Conservation (phyloP, 352 stramenopile genomes). For the Phytophthora vignae region DNA sequence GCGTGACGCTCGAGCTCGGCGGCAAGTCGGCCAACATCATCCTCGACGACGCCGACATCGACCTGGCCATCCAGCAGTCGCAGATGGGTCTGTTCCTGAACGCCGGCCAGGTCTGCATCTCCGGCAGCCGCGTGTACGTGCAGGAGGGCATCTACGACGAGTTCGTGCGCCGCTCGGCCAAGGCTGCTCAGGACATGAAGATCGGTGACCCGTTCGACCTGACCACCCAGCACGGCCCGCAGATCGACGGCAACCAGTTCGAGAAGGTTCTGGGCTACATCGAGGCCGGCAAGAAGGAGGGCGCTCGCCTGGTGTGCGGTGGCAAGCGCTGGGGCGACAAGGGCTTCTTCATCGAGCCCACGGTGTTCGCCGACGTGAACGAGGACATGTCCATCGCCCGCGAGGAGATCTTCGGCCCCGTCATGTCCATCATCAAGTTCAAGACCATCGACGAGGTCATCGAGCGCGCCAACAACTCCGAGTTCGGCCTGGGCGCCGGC, state of each 20-base stretch:
- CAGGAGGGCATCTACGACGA: slow-evolving; percentile 88
- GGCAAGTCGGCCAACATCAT: slow-evolving; percentile 83
- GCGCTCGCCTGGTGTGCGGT: slow-evolving; percentile 79
- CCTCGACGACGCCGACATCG: slow-evolving; percentile 69
- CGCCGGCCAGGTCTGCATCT: slow-evolving; percentile 89
- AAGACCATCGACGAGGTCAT: slow-evolving; percentile 92
- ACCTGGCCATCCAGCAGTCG: slow-evolving; percentile 53
- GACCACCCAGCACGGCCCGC: slow-evolving; percentile 50
- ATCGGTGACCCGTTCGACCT: slow-evolving; percentile 60
- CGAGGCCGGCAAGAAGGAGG: slow-evolving; percentile 76
- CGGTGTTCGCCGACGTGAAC: slow-evolving; percentile 85
- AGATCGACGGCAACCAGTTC: slow-evolving; percentile 72
- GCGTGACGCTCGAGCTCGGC: slow-evolving; percentile 76
- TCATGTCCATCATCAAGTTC: slow-evolving; percentile 91
- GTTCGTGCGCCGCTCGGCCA: slow-evolving; percentile 74
- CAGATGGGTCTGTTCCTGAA: slow-evolving; percentile 82
- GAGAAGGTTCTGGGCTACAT: slow-evolving; percentile 87
- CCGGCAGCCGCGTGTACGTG: slow-evolving; percentile 85
- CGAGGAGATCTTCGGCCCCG: slow-evolving; percentile 93
- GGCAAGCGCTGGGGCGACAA: slow-evolving; percentile 71
- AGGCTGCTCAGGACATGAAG: slow-evolving; percentile 57
- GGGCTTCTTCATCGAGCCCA: slow-evolving; percentile 93
- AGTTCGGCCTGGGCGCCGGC: slow-evolving; percentile 88
- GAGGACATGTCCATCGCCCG: slow-evolving; percentile 88
- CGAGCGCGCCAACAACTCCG: slow-evolving; percentile 82